Evolutionary conservation across 345 rosid species (phyloP).

Genomic region (Laguncularia racemosa): DNA sequence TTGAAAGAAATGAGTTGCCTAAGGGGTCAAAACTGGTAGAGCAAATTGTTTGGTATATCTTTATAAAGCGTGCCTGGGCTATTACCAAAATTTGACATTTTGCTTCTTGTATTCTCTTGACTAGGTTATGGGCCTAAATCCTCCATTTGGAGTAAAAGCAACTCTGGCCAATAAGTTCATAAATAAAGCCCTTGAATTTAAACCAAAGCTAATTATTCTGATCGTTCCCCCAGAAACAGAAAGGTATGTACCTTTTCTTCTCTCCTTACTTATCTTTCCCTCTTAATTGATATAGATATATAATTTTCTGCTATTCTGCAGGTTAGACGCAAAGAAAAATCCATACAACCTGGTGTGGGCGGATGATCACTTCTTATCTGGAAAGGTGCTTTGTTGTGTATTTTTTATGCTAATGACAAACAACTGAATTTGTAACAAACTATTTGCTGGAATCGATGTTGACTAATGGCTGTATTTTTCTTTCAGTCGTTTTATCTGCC

Average conservation of each 20-base stretch:
- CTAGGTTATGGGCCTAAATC: conserved; percentile 94
- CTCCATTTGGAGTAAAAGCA: conserved; percentile 87
- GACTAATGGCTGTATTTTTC: too few species aligned
- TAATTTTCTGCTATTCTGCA: conserved; percentile 21
- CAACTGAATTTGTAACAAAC: too few species aligned
- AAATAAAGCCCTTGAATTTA: conserved; percentile 74
- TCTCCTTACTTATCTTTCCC: conserved; percentile 6
- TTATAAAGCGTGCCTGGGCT: not conserved
- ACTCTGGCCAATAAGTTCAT: conserved; percentile 73
- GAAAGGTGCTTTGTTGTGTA: conserved; percentile 46
- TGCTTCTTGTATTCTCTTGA: not conserved
- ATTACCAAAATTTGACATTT: not conserved
- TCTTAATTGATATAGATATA: not conserved
- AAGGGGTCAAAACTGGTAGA: conserved; percentile 68
- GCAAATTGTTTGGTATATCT: conserved; percentile 3
- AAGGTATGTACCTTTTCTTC: conserved; percentile 37
- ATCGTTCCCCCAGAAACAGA: conserved; percentile 85
- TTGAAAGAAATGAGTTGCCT: conserved; percentile 53
- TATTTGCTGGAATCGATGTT: too few species aligned
- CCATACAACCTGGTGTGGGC: conserved; percentile 79
- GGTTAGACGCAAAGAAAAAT: conserved; percentile 61
- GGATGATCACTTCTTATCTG: conserved; percentile 52
- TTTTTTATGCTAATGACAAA: too few species aligned
- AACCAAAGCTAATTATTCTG: conserved; percentile 82
- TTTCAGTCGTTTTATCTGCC: conserved; percentile 89